These are phyloP conservation scores for Diaporthe vaccinii DNA, from an alignment of 2,329 filamentous ascomycete genomes.

Conservation along the genomic window DNA sequence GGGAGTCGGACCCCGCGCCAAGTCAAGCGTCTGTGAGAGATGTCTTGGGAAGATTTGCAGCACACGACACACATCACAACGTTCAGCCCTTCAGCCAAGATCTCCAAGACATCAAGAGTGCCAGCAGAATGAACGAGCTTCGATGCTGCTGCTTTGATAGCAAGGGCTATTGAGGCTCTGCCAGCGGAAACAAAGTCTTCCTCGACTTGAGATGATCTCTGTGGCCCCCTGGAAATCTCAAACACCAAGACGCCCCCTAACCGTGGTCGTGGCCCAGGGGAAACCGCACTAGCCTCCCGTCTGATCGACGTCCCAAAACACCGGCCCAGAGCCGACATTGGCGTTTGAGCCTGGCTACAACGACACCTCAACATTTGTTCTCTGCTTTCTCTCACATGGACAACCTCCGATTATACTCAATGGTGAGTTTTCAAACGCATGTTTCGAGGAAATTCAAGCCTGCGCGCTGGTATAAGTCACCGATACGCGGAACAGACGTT, in stretches of 20 bases:
- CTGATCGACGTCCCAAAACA: conserved; percentile 33
- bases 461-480: accelerated
- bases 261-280: conserved; percentile 19
- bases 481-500: not conserved
- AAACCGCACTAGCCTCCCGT: not conserved
- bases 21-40: not conserved
- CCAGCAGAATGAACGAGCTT: not conserved
- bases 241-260: conserved; percentile 11
- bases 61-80: not conserved
- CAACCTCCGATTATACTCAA: not conserved
- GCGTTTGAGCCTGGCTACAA: conserved; percentile 22
- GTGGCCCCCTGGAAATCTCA: not conserved
- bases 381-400: not conserved
- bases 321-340: conserved; percentile 7
- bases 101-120: not conserved
- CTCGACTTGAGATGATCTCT: not conserved
- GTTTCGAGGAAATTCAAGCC: not conserved
- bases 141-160: not conserved
- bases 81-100: not conserved
- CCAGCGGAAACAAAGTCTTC: not conserved
- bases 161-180: not conserved
- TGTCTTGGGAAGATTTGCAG: not conserved
- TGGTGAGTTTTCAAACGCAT: no score
- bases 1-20: not conserved
- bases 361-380: conserved; percentile 10